Evolutionary conservation across 2,329 filamentous ascomycete species (phyloP).

Genomic region (Trichoderma afroharzianum): DNA sequence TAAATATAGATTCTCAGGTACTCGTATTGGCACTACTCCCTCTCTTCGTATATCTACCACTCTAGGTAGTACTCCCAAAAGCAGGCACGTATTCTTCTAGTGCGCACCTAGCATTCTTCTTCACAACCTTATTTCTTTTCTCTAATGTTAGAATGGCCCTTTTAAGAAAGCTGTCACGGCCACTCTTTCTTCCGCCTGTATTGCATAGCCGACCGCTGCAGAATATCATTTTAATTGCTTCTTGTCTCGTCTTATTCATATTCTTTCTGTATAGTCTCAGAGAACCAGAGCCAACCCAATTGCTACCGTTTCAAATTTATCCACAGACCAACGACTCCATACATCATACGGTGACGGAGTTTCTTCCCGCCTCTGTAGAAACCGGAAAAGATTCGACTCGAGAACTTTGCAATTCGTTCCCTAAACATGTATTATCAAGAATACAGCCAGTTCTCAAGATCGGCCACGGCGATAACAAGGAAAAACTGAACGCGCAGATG

Average conservation of each 20-base stretch:
- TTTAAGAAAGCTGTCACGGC: background rate
- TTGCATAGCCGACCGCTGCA: background rate
- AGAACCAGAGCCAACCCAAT: background rate
- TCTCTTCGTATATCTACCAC: background rate
- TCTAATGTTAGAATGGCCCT: background rate
- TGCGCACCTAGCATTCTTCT: background rate
- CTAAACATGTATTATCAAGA: constrained; percentile 29
- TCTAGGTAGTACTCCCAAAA: background rate
- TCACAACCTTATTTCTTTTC: background rate
- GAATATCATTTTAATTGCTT: background rate
- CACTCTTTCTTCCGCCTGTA: background rate
- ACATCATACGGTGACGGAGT: constrained; percentile 29
- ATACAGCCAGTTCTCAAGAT: constrained; percentile 34
- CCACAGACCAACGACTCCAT: constrained; percentile 12
- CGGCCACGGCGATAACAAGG: constrained; percentile 29
- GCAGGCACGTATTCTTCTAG: background rate
- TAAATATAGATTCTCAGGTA: background rate
- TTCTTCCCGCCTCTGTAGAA: constrained; percentile 28
- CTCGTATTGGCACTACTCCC: background rate
- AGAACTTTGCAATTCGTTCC: constrained; percentile 32
- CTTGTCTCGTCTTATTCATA: background rate
- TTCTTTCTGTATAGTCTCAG: background rate
- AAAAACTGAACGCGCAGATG: constrained; percentile 41
- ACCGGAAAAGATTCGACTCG: constrained; percentile 23
- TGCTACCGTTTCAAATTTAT: background rate